Base-by-base conservation (phyloP, 1,284 basidiomycete species). In the Cutaneotrichosporon spelunceum region DNA sequence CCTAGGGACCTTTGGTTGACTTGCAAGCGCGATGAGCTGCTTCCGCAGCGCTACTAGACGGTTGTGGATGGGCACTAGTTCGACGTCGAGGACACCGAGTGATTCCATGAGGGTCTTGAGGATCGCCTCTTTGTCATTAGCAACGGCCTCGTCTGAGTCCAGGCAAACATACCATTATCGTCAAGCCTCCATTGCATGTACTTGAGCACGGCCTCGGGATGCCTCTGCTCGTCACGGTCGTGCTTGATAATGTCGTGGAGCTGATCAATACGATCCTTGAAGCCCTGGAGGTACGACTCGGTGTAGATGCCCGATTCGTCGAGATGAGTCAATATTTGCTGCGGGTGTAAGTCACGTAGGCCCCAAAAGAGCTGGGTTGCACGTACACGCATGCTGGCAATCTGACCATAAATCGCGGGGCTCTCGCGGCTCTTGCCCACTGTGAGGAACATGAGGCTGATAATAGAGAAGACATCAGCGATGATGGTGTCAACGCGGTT, bases 271-370 rank as follows among this genome's bases (percentile, higher is more conserved):
- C 93, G 86, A 66, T 84, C 84, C 62, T 88, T 85, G 79, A 95
- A 96, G 2, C 93, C 91, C 26, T 83, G 83, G 47, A 96, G 86
- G 79, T 95, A 91, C 30, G 87, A 82, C 75, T 93, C 91, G 66
- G 91, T 96, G 79, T 95, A 97, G 42, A 92, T 87, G 8, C 89
- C 89, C 0, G 90, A 93, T 77, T 97, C 93, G 77, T 93, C 89
- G 88, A 94, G 90, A 74, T 93, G 90, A 72, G 87, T 87, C 54
- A 96, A 84, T 45, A 95, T 88, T 92, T 93, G 90, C 92, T 94
- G 80, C 55, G 64, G 42, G 36, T 16, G 62, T 66, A 48, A 67
- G 65, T 55, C 24, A 24, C 29, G 30, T 24, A 16, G 23, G 11
- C 34, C n/a, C 19, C 30, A 26, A 26, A 19, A 14, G 24, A 23